Evolutionary conservation across 1,284 basidiomycete species (phyloP), one percentile per base, ranked within the genome.

Genomic region (Cryptococcus sp.): DNA sequence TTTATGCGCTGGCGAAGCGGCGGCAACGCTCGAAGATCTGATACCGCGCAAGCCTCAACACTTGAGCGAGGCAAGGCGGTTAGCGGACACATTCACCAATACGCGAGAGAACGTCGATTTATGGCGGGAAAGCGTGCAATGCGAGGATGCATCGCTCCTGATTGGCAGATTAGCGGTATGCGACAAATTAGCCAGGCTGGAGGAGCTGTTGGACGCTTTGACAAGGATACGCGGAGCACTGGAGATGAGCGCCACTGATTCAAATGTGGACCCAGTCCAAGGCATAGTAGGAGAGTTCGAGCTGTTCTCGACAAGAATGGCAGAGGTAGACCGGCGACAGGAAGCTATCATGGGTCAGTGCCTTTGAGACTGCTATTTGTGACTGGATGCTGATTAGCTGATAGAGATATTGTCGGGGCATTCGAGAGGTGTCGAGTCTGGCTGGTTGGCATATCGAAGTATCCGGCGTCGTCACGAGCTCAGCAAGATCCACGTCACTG

Each of bases 391-490:
- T 54, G 54, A 52, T 27, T 20, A 45, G 13, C n/a, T 38, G 5
- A 23, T 27, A 62, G 61, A 25, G 10, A 31, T 57, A 13, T 22
- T 60, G 31, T 22, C 35, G 39, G 56, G 54, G 19, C 50, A 54
- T 48, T 23, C 65, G 15, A 16, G 50, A 11, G 51, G 58, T 27
- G 25, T 66, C 42, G 65, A 68, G 23, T 52, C 64, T 3, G 73
- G 68, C 6, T 75, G 70, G 65, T 15, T 60, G 19, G 51, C 62
- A 10, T 74, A 77, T 53, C 71, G 75, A n/a, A 51, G 54, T 3
- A 61, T 76, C 35, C 66, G 73, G 25, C 57, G 67, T 0, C 62
- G 66, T 11, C 73, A 67, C 60, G 74, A 75, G 46, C 53, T 61
- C 16, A 66, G 60, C 60, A 72, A 72, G 50, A 48, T 69, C 16